Evolutionary conservation across 2,329 filamentous ascomycete genomes (phyloP).

Genomic region (Aureobasidium namibiae): DNA sequence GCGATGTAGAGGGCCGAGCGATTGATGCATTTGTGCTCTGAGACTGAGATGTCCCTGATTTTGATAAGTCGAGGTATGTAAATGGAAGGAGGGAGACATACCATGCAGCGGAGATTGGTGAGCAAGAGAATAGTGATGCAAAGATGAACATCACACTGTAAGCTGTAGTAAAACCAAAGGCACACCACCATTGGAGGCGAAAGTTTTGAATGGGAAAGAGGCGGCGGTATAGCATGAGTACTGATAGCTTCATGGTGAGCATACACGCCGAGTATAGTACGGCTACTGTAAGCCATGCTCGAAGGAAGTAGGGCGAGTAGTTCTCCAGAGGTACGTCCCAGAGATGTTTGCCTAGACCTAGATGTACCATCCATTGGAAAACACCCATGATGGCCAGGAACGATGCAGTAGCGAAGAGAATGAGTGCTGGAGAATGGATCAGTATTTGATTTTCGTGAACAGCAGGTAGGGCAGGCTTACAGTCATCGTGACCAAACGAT

Average conservation of each 20-base stretch:
- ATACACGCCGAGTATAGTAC: slow-evolving; percentile 4
- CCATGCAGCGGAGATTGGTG: background rate
- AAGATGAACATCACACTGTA: slow-evolving; percentile 9
- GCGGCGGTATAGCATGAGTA: slow-evolving; percentile 11
- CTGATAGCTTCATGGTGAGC: slow-evolving; percentile 19
- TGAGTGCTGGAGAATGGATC: background rate
- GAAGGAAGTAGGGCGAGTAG: slow-evolving; percentile 6
- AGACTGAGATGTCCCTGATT: background rate
- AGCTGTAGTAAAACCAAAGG: background rate
- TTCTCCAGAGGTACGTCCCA: slow-evolving; percentile 5
- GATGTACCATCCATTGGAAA: slow-evolving; percentile 8
- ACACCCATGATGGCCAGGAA: slow-evolving; percentile 8
- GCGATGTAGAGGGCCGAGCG: slow-evolving; percentile 6
- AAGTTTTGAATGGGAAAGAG: slow-evolving; percentile 12
- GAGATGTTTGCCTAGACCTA: slow-evolving; percentile 8
- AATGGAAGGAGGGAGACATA: background rate
- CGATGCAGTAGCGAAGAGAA: background rate
- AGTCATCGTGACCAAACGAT: slow-evolving; percentile 11
- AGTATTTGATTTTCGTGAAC: background rate
- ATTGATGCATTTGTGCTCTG: slow-evolving; percentile 7
- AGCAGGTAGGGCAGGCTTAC: background rate
- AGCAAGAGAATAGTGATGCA: slow-evolving; percentile 9
- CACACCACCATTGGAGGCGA: slow-evolving; percentile 3
- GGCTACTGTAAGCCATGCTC: background rate
- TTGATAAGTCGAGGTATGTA: background rate